Conservation (phyloP, 495 filamentous ascomycete species). For the Penicillium desertorum region DNA sequence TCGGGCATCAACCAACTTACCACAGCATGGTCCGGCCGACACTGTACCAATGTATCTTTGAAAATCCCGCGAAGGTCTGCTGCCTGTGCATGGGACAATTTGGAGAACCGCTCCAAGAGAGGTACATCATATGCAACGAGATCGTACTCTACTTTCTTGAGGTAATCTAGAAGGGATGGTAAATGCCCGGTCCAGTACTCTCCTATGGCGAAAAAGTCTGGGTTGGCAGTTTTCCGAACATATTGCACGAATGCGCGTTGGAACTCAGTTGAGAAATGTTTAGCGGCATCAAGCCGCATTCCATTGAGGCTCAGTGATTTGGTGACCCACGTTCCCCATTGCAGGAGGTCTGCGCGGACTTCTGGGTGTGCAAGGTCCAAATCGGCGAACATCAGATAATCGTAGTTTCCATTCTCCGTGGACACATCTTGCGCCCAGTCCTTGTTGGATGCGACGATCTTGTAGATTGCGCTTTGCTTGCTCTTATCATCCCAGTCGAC, state of each 20-base stretch:
- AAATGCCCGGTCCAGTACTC: slow-evolving; percentile 70
- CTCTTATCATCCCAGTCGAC: slow-evolving; percentile 65
- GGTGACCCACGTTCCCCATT: slow-evolving; percentile 68
- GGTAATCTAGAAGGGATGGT: slow-evolving; percentile 53
- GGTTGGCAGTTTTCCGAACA: slow-evolving; percentile 48
- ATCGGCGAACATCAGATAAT: slow-evolving; percentile 69
- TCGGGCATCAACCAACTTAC: slow-evolving; percentile 34
- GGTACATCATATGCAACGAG: slow-evolving; percentile 68
- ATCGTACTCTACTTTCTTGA: slow-evolving; percentile 58
- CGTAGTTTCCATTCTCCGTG: slow-evolving; percentile 67
- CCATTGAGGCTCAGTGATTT: slow-evolving; percentile 58
- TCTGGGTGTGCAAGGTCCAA: slow-evolving; percentile 67
- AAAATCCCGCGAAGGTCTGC: slow-evolving; percentile 64
- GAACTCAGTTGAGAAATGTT: slow-evolving; percentile 68
- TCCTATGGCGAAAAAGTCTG: slow-evolving; percentile 65
- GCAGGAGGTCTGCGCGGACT: slow-evolving; percentile 60
- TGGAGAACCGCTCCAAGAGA: slow-evolving; percentile 63
- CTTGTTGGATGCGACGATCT: slow-evolving; percentile 61
- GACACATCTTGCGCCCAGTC: slow-evolving; percentile 67
- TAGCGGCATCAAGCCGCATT: slow-evolving; percentile 72
- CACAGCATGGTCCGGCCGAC: slow-evolving; percentile 61
- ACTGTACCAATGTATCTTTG: slow-evolving; percentile 57
- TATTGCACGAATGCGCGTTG: slow-evolving; percentile 57
- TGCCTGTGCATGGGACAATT: slow-evolving; percentile 47
- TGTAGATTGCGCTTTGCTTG: slow-evolving; percentile 63